Percentiles rank a stretch among this genome's conserved stretches.
These are phyloP conservation scores for Westerdykella sp. DNA, from an alignment of 2,329 filamentous ascomycete species.

Conservation along the genomic window DNA sequence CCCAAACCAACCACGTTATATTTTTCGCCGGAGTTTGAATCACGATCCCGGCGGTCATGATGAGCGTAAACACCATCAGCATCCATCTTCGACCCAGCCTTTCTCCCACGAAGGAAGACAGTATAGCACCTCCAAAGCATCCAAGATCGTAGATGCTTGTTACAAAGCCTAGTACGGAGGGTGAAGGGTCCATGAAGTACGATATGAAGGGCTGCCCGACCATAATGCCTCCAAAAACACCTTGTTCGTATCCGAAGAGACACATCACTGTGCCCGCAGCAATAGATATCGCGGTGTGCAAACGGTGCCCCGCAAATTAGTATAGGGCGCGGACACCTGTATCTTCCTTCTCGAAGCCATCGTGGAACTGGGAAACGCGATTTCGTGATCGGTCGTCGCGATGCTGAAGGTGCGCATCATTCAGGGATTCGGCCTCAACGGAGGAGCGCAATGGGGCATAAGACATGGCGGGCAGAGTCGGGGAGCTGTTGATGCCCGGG, in stretches of 20 bases:
- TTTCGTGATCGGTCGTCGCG: background rate
- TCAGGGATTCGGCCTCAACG: background rate
- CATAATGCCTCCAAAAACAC: conserved; percentile 8
- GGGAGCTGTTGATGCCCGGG: background rate
- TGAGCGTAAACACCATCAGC: conserved; percentile 18
- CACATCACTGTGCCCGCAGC: conserved; percentile 19
- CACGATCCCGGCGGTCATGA: conserved; percentile 22
- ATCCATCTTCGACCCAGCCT: conserved; percentile 19
- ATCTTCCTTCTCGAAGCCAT: background rate
- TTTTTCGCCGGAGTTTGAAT: conserved; percentile 17
- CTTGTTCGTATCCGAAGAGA: conserved; percentile 23
- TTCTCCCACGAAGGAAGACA: conserved; percentile 20
- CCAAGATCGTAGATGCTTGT: conserved; percentile 30
- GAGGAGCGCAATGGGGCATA: conserved; percentile 1
- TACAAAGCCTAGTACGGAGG: conserved; percentile 10
- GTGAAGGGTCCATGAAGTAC: conserved; percentile 2
- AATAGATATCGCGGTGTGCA: conserved; percentile 18
- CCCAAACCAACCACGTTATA: conserved; percentile 14
- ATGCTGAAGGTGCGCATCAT: background rate
- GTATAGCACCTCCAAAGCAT: conserved; percentile 21
- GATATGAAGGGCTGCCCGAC: conserved; percentile 1
- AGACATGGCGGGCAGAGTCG: conserved; percentile 1
- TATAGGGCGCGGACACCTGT: background rate
- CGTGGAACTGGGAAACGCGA: conserved; percentile 2
- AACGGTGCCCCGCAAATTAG: conserved; percentile 2